Conservation (phyloP, 2,329 filamentous ascomycete genomes). For the Aspergillus unguis region DNA sequence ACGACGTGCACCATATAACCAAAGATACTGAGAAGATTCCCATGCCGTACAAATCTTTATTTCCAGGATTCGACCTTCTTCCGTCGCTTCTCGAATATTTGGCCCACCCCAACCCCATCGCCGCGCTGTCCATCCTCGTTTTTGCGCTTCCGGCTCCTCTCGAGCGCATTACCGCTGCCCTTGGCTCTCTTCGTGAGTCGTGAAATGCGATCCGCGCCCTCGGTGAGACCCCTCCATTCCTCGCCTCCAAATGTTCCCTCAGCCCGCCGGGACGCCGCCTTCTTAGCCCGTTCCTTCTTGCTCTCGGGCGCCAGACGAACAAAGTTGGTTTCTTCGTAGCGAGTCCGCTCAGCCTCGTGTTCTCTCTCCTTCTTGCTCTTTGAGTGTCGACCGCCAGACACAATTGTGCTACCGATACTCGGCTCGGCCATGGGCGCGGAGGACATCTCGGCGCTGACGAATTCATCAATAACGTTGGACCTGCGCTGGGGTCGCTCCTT, state of each 20-base stretch:
- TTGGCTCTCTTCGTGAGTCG: slow-evolving; percentile 70
- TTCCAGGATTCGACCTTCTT: slow-evolving; percentile 46
- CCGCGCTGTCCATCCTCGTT: slow-evolving; percentile 69
- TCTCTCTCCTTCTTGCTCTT: slow-evolving; percentile 74
- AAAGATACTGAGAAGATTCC: no score
- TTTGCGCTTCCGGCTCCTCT: slow-evolving; percentile 81
- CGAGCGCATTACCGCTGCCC: slow-evolving; percentile 57
- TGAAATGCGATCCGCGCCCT: slow-evolving; percentile 83
- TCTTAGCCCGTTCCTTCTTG: slow-evolving; percentile 79
- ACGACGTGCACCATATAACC: background rate
- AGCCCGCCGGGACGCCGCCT: slow-evolving; percentile 42
- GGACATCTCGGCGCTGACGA: slow-evolving; percentile 80
- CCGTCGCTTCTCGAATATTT: slow-evolving; percentile 48
- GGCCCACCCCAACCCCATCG: slow-evolving; percentile 64
- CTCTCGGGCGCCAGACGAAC: slow-evolving; percentile 77
- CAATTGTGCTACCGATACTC: slow-evolving; percentile 87
- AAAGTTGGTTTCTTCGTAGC: slow-evolving; percentile 93
- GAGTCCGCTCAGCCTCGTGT: slow-evolving; percentile 71
- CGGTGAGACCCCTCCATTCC: slow-evolving; percentile 83
- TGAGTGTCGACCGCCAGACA: slow-evolving; percentile 70
- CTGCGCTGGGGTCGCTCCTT: slow-evolving; percentile 62
- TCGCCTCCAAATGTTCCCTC: slow-evolving; percentile 76
- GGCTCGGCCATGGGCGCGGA: slow-evolving; percentile 77
- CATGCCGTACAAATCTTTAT: slow-evolving; percentile 8
- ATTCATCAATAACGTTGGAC: slow-evolving; percentile 87